Percentiles rank a stretch among this genome's conserved stretches.
These are phyloP conservation scores for Neurospora sp. DNA, from an alignment of 495 filamentous ascomycete species.

Conservation along the genomic window DNA sequence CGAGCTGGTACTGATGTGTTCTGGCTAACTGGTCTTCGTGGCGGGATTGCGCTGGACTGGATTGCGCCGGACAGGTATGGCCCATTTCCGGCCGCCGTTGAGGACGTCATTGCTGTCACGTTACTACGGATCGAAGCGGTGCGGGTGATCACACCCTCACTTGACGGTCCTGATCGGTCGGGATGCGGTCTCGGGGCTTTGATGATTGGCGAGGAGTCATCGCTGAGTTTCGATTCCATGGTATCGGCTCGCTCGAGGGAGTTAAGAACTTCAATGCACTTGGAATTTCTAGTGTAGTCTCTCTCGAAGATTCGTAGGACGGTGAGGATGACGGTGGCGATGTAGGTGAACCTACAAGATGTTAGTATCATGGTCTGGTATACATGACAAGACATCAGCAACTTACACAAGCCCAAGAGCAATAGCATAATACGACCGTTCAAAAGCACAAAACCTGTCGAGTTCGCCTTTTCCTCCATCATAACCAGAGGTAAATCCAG, in stretches of 20 bases:
- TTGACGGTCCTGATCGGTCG: conserved; percentile 9
- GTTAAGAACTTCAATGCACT: conserved; percentile 13
- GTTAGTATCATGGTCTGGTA: not conserved
- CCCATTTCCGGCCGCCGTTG: not conserved
- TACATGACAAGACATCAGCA: not conserved
- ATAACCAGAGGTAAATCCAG: conserved; percentile 20
- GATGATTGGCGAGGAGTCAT: conserved; percentile 3
- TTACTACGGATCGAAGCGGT: conserved; percentile 23
- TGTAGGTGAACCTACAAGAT: conserved; percentile 25
- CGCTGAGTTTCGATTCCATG: conserved; percentile 13
- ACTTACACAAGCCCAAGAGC: conserved; percentile 24
- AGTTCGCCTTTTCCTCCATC: conserved; percentile 14
- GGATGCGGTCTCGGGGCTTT: not conserved
- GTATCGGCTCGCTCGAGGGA: conserved; percentile 17
- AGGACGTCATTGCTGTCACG: conserved; percentile 9
- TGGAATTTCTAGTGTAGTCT: conserved; percentile 15
- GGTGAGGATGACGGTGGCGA: conserved; percentile 21
- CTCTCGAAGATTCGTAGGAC: conserved; percentile 22
- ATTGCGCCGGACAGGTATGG: conserved; percentile 3
- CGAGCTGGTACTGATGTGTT: not conserved
- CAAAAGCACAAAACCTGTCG: conserved; percentile 25
- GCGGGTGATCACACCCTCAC: conserved; percentile 25
- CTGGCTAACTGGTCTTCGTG: conserved; percentile 5
- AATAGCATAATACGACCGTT: conserved; percentile 25
- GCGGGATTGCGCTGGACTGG: not conserved